Conservation (phyloP, 2,329 filamentous ascomycete genomes). For the Verticillium klebahnii region DNA sequence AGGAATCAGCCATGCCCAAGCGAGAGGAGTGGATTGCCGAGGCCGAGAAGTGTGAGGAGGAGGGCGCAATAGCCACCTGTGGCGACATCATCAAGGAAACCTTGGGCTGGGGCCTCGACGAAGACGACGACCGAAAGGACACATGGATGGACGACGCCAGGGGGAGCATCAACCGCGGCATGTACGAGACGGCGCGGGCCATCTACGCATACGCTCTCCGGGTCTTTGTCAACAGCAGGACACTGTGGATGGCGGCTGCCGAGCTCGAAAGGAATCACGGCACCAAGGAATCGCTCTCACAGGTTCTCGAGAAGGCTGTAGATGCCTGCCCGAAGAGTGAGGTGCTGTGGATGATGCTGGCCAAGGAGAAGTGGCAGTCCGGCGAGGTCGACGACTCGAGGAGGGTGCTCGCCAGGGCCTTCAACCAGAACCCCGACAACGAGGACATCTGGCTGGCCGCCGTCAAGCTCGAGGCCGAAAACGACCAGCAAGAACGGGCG, state of each 20-base stretch:
- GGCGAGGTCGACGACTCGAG: slow-evolving; percentile 85
- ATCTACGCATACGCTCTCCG: slow-evolving; percentile 90
- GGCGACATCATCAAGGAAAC: slow-evolving; percentile 89
- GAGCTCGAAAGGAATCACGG: slow-evolving; percentile 91
- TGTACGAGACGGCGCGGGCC: slow-evolving; percentile 84
- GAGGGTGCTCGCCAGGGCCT: slow-evolving; percentile 79
- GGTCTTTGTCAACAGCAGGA: slow-evolving; percentile 83
- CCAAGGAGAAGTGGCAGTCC: slow-evolving; percentile 88
- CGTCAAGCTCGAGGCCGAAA: slow-evolving; percentile 93
- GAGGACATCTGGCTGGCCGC: slow-evolving; percentile 97
- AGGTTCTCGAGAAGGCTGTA: slow-evolving; percentile 86
- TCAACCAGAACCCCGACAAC: slow-evolving; percentile 93
- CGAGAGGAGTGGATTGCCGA: slow-evolving; percentile 96
- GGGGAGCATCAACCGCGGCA: slow-evolving; percentile 72
- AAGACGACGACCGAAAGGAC: slow-evolving; percentile 93
- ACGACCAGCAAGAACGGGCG: slow-evolving; percentile 75
- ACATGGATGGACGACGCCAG: slow-evolving; percentile 95
- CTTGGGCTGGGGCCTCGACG: slow-evolving; percentile 86
- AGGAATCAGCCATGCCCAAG: slow-evolving; percentile 93
- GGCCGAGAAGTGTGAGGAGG: slow-evolving; percentile 90
- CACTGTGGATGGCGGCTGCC: slow-evolving; percentile 84
- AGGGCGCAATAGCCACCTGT: slow-evolving; percentile 82
- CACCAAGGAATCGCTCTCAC: slow-evolving; percentile 74
- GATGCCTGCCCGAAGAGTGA: slow-evolving; percentile 90
- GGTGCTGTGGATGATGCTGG: slow-evolving; percentile 91